Evolutionary conservation across 2,329 filamentous ascomycete species (phyloP).

Genomic region (Onygenales sp.): DNA sequence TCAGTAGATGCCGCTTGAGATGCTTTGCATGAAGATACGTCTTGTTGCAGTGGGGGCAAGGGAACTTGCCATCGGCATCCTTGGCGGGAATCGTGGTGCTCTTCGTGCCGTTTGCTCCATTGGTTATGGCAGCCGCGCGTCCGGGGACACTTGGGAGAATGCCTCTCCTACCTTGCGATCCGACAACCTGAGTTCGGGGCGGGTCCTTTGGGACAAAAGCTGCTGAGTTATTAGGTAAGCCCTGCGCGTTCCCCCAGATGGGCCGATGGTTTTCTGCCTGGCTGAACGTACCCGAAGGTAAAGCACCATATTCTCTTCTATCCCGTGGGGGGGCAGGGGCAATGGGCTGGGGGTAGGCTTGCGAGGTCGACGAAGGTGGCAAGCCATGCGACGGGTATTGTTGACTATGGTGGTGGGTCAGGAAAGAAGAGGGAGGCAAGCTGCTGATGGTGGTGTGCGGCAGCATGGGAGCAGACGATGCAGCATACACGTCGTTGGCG

Average conservation of each 20-base stretch:
- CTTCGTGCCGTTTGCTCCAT: slow-evolving; percentile 50
- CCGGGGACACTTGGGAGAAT: slow-evolving; percentile 87
- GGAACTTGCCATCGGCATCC: slow-evolving; percentile 95
- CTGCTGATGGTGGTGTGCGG: slow-evolving; percentile 33
- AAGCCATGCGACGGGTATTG: slow-evolving; percentile 39
- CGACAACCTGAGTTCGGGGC: slow-evolving; percentile 71
- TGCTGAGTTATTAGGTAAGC: slow-evolving; percentile 30
- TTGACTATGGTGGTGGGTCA: slow-evolving; percentile 30
- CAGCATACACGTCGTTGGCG: slow-evolving; percentile 33
- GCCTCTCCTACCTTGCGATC: slow-evolving; percentile 83
- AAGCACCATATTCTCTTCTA: slow-evolving; percentile 51
- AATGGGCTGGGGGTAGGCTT: slow-evolving; percentile 65
- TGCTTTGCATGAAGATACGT: slow-evolving; percentile 97
- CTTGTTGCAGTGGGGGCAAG: slow-evolving; percentile 96
- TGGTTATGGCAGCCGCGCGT: slow-evolving; percentile 63
- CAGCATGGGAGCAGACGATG: slow-evolving; percentile 32
- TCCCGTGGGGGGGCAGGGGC: slow-evolving; percentile 57
- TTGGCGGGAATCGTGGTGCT: slow-evolving; percentile 83
- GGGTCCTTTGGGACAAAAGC: slow-evolving; percentile 32
- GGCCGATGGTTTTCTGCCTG: slow-evolving; percentile 45
- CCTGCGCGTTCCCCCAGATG: slow-evolving; percentile 39
- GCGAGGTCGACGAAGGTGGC: slow-evolving; percentile 57
- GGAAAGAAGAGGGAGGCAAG: slow-evolving; percentile 33
- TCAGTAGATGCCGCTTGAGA: slow-evolving; percentile 85
- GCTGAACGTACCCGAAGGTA: slow-evolving; percentile 60